Percentiles rank a stretch among this genome's conserved stretches.
These are phyloP conservation scores for Diaporthe nobilis DNA, from an alignment of 2,329 filamentous ascomycete genomes.

Conservation along the genomic window DNA sequence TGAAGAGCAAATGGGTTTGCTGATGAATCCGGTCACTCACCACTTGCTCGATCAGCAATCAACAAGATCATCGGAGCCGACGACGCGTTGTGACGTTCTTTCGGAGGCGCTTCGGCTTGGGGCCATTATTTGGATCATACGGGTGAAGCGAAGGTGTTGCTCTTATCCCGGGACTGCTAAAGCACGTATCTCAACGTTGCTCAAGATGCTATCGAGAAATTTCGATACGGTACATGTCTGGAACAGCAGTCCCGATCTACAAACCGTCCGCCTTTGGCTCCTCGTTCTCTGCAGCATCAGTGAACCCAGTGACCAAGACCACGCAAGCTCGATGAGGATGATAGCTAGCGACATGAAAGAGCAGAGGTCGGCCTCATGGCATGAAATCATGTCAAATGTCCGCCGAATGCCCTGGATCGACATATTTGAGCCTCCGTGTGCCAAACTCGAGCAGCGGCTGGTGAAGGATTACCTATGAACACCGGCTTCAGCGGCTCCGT, in stretches of 20 bases:
- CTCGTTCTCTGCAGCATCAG: slow-evolving; percentile 12
- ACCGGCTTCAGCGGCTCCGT: background rate
- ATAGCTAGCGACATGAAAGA: background rate
- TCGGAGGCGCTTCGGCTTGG: slow-evolving; percentile 13
- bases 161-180: slow-evolving; percentile 2
- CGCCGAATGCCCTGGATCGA: slow-evolving; percentile 13
- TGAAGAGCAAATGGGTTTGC: background rate
- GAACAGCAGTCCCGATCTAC: background rate
- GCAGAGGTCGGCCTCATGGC: background rate
- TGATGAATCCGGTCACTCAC: slow-evolving; percentile 11
- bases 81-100: background rate
- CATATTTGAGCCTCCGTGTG: slow-evolving; percentile 4
- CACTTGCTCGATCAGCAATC: background rate
- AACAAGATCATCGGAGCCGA: background rate
- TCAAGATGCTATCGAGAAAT: background rate
- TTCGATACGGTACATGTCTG: background rate
- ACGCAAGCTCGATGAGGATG: background rate
- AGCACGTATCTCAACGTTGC: slow-evolving; percentile 6
- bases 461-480: background rate
- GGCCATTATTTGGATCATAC: slow-evolving; percentile 8
- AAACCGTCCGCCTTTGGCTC: slow-evolving; percentile 4
- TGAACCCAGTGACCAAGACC: background rate
- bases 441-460: background rate
- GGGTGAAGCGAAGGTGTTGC: slow-evolving; percentile 8
- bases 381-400: background rate